Base-by-base conservation (phyloP, 805 yeast genomes). In the Saturnispora sekii region DNA sequence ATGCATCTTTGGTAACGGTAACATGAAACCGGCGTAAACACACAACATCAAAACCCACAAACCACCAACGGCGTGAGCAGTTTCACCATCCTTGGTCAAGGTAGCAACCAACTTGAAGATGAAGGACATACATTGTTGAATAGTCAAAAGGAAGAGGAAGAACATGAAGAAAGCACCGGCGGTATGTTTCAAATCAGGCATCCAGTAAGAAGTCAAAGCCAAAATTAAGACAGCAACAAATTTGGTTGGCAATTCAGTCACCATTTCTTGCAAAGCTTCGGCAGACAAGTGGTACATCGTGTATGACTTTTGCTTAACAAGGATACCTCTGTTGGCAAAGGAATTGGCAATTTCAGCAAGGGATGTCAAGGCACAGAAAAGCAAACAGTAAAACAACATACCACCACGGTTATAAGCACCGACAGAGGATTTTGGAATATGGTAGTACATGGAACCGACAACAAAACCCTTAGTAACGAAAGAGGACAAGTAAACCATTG, bases 381-480 rank as follows among this genome's bases (percentile, higher is more conserved):
- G 65, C 37, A 77, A 69, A 47, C 78, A 75, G 56, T 74, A 77
- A 60, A 78, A 79, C 61, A 79, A 62, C 38, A 77, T 65, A 55
- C 82, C 81, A 60, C 80, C 79, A 62, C 83, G 69, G 46, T 75
- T 73, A 57, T 72, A 77, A 43, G 80, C 77, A 50, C 81, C 78
- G 14, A 57, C 61, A 3, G 85, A 75, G 10, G 70, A 67, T 11
- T 68, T 65, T 43, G 67, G 69, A 48, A 76, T 67, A 47, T 72
- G 72, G 59, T 67, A 78, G 53, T 73, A 79, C 62, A 77, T 70
- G 5, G 84, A 77, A 52, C 83, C 79, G 44, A 77, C 71, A 56
- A 79, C 64, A 52, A 79, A 66, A 58, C 81, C 81, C 66, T 76
- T 74, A 44, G 72, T 69, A 44, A 72, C 58, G 52, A 76, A 76